Percentiles rank a stretch among this genome's conserved stretches.
phyloP scores from a whole-genome alignment of 2,329 filamentous ascomycete genomes.

The Paracamarosporium sp. region DNA sequence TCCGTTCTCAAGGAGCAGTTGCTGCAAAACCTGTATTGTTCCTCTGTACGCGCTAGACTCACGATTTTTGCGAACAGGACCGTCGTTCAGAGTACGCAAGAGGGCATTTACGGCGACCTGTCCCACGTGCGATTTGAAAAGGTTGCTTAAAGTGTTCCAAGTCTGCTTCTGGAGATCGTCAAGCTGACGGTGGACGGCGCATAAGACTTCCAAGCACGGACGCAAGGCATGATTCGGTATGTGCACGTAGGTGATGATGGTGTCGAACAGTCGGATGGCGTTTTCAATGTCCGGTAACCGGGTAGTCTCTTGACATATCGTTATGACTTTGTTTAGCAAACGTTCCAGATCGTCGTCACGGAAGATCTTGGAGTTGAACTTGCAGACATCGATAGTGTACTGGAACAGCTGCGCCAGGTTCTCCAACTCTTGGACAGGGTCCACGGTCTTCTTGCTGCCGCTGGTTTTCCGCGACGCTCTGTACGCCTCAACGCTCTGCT shows the following conservation, averaged over 20 bases:
- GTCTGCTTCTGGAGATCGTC: conserved; percentile 65
- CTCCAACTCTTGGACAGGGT: conserved; percentile 32
- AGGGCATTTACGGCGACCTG: conserved; percentile 71
- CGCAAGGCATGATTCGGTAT: conserved; percentile 69
- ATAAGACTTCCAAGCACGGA: conserved; percentile 73
- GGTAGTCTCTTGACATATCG: conserved; percentile 73
- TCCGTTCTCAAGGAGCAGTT: conserved; percentile 41
- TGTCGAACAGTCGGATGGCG: conserved; percentile 72
- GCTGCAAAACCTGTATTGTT: conserved; percentile 37
- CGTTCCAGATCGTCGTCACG: conserved; percentile 66
- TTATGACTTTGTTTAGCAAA: conserved; percentile 68
- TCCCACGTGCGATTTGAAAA: conserved; percentile 77
- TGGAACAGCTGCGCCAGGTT: conserved; percentile 66
- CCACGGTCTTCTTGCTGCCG: conserved; percentile 33
- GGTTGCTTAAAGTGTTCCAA: conserved; percentile 73
- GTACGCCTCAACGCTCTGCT: conserved; percentile 35
- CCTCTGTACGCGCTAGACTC: conserved; percentile 37
- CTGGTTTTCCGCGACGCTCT: conserved; percentile 29
- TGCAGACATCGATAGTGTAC: conserved; percentile 72
- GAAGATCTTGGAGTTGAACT: conserved; percentile 76
- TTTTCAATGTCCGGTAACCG: conserved; percentile 69
- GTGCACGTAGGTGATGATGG: conserved; percentile 74
- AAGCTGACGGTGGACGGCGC: conserved; percentile 74
- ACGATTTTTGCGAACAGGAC: conserved; percentile 28
- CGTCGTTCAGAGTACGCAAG: conserved; percentile 59